Conservation (phyloP, 192 early-diverging fungal species). For the Backusella sp. region DNA sequence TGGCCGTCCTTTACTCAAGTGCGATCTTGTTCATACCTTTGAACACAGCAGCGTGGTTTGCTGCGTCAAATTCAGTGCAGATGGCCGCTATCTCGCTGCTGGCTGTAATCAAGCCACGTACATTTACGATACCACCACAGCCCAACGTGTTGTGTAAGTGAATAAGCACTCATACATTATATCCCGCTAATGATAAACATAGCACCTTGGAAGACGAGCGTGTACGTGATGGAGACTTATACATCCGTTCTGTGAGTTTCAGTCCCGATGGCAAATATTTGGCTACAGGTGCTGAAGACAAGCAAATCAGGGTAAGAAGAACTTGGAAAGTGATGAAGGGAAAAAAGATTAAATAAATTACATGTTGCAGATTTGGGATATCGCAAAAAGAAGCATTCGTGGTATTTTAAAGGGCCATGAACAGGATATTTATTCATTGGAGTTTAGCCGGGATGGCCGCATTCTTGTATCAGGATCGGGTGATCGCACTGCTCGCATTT, state of each 20-base stretch:
- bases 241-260: conserved; percentile 95
- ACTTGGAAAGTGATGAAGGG: neutral
- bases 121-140: conserved; percentile 67
- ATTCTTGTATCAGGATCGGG: conserved; percentile 89
- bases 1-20: conserved; percentile 53
- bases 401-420: conserved; percentile 84
- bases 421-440: conserved; percentile 96
- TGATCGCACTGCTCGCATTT: conserved; percentile 84
- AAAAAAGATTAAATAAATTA: conserved; percentile 16
- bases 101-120: conserved; percentile 91
- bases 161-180: neutral
- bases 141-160: conserved; percentile 18
- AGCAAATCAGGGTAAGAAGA: conserved; percentile 73
- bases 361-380: conserved; percentile 64
- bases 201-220: conserved; percentile 73
- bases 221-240: conserved; percentile 81
- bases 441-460: conserved; percentile 88
- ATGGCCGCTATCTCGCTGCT: conserved; percentile 89
- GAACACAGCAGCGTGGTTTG: conserved; percentile 85
- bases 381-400: conserved; percentile 58
- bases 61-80: conserved; percentile 92
- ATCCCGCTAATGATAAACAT: conserved; percentile 29
- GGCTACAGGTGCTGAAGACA: conserved; percentile 97
- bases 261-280: conserved; percentile 86
- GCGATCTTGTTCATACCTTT: conserved; percentile 60